Conservation (phyloP, 1,139 yeast species). For the Candida sanyaensis region DNA sequence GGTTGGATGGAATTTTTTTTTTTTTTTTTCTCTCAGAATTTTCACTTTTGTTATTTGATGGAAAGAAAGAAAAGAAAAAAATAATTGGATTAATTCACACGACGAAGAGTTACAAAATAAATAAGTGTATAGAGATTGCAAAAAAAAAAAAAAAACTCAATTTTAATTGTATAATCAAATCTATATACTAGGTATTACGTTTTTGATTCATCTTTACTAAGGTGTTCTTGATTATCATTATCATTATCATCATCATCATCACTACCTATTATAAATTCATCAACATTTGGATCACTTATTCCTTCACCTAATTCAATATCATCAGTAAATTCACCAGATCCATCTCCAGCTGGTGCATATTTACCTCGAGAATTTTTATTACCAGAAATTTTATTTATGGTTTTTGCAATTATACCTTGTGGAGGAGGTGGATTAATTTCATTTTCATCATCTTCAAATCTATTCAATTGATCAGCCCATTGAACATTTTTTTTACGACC, state of each 20-base stretch:
- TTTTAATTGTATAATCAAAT: neutral
- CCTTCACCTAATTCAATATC: slow-evolving; percentile 43
- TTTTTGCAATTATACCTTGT: slow-evolving; percentile 38
- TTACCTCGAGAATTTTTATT: slow-evolving; percentile 21
- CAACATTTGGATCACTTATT: slow-evolving; percentile 17
- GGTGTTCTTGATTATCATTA: neutral
- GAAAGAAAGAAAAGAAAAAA: no score
- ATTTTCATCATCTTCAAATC: slow-evolving; percentile 34
- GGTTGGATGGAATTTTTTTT: neutral
- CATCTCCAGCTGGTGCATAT: slow-evolving; percentile 26
- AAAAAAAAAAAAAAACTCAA: neutral
- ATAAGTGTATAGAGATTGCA: neutral
- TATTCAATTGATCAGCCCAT: slow-evolving; percentile 56
- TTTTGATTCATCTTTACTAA: neutral
- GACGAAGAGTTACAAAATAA: neutral
- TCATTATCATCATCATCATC: slow-evolving; percentile 41
- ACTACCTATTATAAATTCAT: slow-evolving; percentile 41
- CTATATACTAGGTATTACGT: neutral
- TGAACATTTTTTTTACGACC: slow-evolving; percentile 53
- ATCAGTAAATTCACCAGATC: slow-evolving; percentile 21
- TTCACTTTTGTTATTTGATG: neutral
- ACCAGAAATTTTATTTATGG: slow-evolving; percentile 40
- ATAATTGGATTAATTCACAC: neutral
- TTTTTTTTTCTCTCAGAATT: neutral
- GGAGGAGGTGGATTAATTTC: slow-evolving; percentile 13